Evolutionary conservation across 805 yeast genomes (phyloP).

Genomic region (Blastobotrys attinorum): DNA sequence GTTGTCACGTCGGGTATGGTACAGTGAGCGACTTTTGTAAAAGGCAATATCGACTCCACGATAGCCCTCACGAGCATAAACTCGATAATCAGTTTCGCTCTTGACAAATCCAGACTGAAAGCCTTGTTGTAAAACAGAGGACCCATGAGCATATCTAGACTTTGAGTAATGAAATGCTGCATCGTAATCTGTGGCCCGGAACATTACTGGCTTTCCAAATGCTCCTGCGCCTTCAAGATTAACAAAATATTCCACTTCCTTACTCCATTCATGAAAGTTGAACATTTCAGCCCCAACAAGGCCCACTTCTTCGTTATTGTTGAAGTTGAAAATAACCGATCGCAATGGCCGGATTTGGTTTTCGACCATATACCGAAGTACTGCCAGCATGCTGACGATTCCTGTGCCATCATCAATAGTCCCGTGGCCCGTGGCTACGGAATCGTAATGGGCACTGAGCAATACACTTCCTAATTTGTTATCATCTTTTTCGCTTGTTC

Average conservation of each 20-base stretch:
- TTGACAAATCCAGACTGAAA: conserved; percentile 62
- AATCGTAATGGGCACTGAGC: conserved; percentile 80
- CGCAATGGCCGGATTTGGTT: conserved; percentile 49
- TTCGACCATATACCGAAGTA: conserved; percentile 42
- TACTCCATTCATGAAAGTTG: conserved; percentile 63
- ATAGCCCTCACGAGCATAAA: conserved; percentile 56
- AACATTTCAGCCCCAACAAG: conserved; percentile 73
- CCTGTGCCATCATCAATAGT: conserved; percentile 93
- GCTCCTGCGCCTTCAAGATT: conserved; percentile 92
- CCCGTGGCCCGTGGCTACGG: conserved; percentile 81
- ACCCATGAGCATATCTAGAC: conserved; percentile 58
- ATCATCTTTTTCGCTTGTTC: conserved; percentile 35
- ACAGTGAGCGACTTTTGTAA: conserved; percentile 72
- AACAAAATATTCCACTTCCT: conserved; percentile 48
- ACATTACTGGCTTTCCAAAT: conserved; percentile 75
- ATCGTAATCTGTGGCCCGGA: conserved; percentile 75
- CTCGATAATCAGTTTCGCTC: conserved; percentile 80
- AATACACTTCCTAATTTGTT: conserved; percentile 55
- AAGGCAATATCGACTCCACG: conserved; percentile 89
- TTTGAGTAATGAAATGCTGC: conserved; percentile 51
- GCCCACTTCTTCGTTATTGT: conserved; percentile 86
- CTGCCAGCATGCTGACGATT: conserved; percentile 68
- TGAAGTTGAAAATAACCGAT: conserved; percentile 74
- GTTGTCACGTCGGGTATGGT: conserved; percentile 72
- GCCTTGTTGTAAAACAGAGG: conserved; percentile 77